Base-by-base conservation (phyloP, 2,329 filamentous ascomycete species). In the Phaeomoniella chlamydospora region DNA sequence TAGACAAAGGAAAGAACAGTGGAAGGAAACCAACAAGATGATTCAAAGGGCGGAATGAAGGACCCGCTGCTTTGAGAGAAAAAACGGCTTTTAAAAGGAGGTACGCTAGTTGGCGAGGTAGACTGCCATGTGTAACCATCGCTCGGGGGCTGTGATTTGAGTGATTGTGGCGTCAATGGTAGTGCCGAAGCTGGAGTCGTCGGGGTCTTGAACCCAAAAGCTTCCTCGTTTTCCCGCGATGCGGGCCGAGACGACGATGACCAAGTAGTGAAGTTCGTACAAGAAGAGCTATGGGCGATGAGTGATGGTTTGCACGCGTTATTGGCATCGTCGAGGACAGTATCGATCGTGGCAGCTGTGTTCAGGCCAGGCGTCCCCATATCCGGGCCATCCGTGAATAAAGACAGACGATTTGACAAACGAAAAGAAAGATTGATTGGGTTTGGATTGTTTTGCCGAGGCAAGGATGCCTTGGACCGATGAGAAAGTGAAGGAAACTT, bases 41-140 rank as follows among this genome's bases (percentile, higher is more conserved):
- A 61, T 51, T 61, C 55, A 47, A 67, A 61, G 54, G 66, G 66
- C 53, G 64, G 57, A 45, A 68, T 54, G 49, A 68, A 69, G 54
- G 62, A 65, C 42, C 65, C 65, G 50, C 62, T 69, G 43, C 61
- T 66, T 49, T 67, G 66, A 61, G 68, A 68, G 53, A 66, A 67
- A 61, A 57, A 55, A 32, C 34, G 41, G 31, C 31, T 32, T 5
- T 5, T 5, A 14, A 15, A 32, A 35, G 46, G 42, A 38, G 45
- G 46, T 18, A 37, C 39, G 39, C 41, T 41, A 19, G 39, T 39
- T 29, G 35, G 38, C 43, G 30, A 46, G 45, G 30, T 32, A 38
- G 41, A 40, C n/a, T n/a, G n/a, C n/a, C n/a, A n/a, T n/a, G n/a
- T n/a, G n/a, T n/a, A n/a, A n/a, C n/a, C n/a, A n/a, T n/a, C n/a